These are phyloP conservation scores for Colletotrichum sp. DNA, from an alignment of 2,329 filamentous ascomycete genomes.

Conservation along the genomic window DNA sequence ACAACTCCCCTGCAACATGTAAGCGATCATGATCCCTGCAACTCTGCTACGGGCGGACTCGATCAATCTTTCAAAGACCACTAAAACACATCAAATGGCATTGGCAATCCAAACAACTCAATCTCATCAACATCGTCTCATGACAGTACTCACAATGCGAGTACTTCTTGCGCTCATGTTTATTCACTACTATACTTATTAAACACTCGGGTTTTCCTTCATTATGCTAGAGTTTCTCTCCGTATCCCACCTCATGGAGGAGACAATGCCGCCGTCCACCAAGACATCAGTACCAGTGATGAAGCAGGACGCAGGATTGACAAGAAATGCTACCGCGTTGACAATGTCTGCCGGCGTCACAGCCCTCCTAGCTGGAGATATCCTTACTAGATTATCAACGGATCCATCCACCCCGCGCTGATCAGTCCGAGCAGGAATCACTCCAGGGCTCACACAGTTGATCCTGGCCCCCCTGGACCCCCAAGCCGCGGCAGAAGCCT, in stretches of 20 bases:
- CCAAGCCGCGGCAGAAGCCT: neutral
- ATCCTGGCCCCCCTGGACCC: neutral
- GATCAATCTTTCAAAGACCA: neutral
- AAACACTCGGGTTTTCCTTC: accelerated
- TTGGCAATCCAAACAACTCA: accelerated
- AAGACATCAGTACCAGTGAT: neutral
- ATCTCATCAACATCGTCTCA: neutral
- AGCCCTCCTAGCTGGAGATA: neutral
- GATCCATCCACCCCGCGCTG: neutral
- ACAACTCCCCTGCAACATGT: neutral
- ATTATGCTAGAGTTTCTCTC: neutral
- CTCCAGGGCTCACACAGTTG: neutral
- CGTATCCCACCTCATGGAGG: neutral
- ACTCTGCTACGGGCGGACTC: neutral
- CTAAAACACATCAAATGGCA: accelerated
- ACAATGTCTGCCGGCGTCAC: neutral
- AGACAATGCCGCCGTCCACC: neutral
- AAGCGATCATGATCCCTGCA: accelerated
- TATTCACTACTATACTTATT: accelerated
- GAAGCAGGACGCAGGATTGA: neutral
- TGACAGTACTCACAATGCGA: accelerated
- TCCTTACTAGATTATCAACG: neutral
- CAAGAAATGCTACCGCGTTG: neutral
- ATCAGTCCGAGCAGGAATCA: neutral
- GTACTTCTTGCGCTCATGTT: accelerated